These are phyloP conservation scores for Mortierella sp. DNA, from an alignment of 371 early-diverging fungal species.

Conservation along the genomic window DNA sequence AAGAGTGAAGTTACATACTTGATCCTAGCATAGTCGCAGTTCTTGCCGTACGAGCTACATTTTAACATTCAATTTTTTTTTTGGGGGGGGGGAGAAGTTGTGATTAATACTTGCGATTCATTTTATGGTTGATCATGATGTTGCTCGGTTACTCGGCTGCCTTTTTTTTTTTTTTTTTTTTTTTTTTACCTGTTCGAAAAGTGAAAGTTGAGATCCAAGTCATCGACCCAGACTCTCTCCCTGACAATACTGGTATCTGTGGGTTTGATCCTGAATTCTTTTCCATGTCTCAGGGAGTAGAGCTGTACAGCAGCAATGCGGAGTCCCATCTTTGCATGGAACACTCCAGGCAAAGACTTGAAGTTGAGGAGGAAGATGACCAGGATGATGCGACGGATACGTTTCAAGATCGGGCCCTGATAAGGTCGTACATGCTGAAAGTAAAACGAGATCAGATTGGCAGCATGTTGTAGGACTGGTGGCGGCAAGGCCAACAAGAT, in stretches of 20 bases:
- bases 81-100: neutral
- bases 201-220: slow-evolving; percentile 55
- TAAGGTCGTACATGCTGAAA: slow-evolving; percentile 51
- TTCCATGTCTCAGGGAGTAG: slow-evolving; percentile 41
- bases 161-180: too few species aligned
- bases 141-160: too few species aligned
- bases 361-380: slow-evolving; percentile 49
- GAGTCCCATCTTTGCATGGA: slow-evolving; percentile 54
- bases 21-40: slow-evolving; percentile 55
- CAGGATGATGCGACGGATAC: slow-evolving; percentile 42
- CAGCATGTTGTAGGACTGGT: slow-evolving; percentile 43
- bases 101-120: too few species aligned
- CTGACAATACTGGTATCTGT: slow-evolving; percentile 51
- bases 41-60: slow-evolving; percentile 54
- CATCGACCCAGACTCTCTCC: slow-evolving; percentile 56
- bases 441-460: slow-evolving; percentile 55
- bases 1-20: slow-evolving; percentile 55
- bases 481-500: slow-evolving; percentile 39
- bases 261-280: slow-evolving; percentile 48
- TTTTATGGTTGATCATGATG: too few species aligned
- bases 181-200: slow-evolving; percentile 57
- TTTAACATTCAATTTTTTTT: neutral
- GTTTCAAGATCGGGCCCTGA: slow-evolving; percentile 41
- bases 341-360: slow-evolving; percentile 56
- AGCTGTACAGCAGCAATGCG: slow-evolving; percentile 46